These are phyloP conservation scores for Nicotiana paniculata DNA, from an alignment of 257 asterid genomes.

Conservation along the genomic window DNA sequence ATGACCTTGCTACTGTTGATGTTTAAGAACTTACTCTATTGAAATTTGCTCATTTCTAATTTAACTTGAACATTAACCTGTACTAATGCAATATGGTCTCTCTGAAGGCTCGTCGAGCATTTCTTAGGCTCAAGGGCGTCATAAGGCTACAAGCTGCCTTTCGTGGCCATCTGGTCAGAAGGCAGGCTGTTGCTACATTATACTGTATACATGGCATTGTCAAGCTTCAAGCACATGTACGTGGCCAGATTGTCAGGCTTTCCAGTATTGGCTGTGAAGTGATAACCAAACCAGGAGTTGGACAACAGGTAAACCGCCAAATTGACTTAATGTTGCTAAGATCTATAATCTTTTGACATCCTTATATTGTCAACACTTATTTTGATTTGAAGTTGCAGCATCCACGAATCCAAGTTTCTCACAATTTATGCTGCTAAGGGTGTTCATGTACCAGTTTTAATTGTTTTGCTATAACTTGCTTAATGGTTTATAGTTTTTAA, in stretches of 20 bases:
- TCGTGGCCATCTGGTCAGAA: slow-evolving; percentile 35
- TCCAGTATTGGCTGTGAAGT: slow-evolving; percentile 25
- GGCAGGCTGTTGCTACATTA: slow-evolving; percentile 39
- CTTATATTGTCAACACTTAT: background rate
- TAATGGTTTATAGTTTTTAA: background rate
- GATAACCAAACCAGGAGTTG: slow-evolving; percentile 6
- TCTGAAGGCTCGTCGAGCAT: slow-evolving; percentile 34
- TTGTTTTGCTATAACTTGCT: background rate
- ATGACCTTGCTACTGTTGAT: background rate
- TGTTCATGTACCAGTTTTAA: background rate
- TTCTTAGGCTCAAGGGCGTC: slow-evolving; percentile 19
- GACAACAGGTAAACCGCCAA: slow-evolving; percentile 16
- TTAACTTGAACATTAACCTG: background rate
- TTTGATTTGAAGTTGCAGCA: background rate
- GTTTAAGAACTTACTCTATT: background rate
- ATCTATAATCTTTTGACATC: background rate
- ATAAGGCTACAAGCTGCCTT: slow-evolving; percentile 29
- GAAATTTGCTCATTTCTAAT: background rate
- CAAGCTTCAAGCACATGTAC: slow-evolving; percentile 35
- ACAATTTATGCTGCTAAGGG: background rate
- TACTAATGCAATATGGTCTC: background rate
- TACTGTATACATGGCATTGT: slow-evolving; percentile 30
- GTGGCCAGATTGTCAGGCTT: slow-evolving; percentile 28
- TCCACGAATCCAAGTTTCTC: background rate
- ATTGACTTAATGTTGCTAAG: background rate